These are phyloP conservation scores for Verbena officinalis DNA, from an alignment of 257 asterid species.

Conservation along the genomic window DNA sequence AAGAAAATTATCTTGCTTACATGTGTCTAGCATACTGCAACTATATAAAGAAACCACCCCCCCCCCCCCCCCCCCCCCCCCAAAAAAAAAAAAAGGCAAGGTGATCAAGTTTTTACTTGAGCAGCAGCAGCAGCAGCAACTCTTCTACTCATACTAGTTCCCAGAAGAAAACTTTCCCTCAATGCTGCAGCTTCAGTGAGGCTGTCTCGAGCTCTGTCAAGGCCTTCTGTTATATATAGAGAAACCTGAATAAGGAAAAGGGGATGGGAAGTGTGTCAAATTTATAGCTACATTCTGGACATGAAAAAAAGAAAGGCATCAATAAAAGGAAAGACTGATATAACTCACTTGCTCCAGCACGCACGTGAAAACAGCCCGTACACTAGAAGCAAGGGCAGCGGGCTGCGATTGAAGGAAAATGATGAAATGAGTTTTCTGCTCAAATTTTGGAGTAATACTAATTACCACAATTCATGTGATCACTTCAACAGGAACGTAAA, in stretches of 20 bases:
- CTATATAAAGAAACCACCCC: slow-evolving; percentile 1
- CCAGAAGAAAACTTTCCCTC: slow-evolving; percentile 93
- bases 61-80: neutral
- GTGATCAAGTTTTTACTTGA: slow-evolving; percentile 60
- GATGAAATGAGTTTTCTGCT: slow-evolving; percentile 17
- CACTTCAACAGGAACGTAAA: too few species aligned
- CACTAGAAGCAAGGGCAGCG: slow-evolving; percentile 78
- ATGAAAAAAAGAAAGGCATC: slow-evolving; percentile 29
- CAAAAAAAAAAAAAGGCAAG: slow-evolving; percentile 11
- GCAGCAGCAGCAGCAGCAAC: slow-evolving; percentile 99
- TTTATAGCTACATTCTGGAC: slow-evolving; percentile 9
- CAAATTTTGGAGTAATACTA: neutral
- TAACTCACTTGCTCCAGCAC: slow-evolving; percentile 84
- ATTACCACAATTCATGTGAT: too few species aligned
- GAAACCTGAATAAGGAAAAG: slow-evolving; percentile 65
- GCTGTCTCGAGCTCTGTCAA: slow-evolving; percentile 93
- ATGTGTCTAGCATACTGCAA: slow-evolving; percentile 17
- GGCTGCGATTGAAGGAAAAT: slow-evolving; percentile 59
- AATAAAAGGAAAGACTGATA: slow-evolving; percentile 23
- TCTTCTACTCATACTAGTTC: slow-evolving; percentile 85
- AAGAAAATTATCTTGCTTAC: neutral
- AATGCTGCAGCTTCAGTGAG: slow-evolving; percentile 93
- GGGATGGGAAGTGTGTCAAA: slow-evolving; percentile 1
- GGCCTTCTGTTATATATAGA: slow-evolving; percentile 88
- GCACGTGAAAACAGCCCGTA: slow-evolving; percentile 88